Evolutionary conservation across 2,329 filamentous ascomycete species (phyloP), one percentile per base, ranked within the genome.

Genomic region (Exophiala oligosperma): DNA sequence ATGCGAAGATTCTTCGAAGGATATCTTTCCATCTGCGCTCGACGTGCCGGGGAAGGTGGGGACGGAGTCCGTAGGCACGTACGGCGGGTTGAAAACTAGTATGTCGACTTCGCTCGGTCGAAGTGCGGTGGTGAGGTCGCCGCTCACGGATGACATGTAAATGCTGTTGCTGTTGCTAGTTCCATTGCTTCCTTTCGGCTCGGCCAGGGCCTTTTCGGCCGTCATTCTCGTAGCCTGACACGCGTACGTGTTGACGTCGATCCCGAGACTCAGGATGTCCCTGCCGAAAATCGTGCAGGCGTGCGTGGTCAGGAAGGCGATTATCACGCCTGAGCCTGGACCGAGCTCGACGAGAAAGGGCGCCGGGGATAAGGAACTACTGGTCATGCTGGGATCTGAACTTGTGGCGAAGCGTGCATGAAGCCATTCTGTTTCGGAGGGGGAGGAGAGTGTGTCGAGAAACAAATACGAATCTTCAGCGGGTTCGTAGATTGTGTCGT

Each of bases 391-490:
- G 32, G 32, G 8, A 35, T 35, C 32, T 35, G 6, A 11, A 11
- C 6, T 9, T 9, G 32, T 11, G 9, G 7, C 9, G 70, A 96
- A 95, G 44, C 83, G 84, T 4, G 74, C 57, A 17, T 79, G 78
- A 21, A 97, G 84, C 73, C 91, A 96, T 24, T 76, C 66, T 3
- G 79, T 84, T 74, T 96, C 91, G 1, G 82, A 72, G 0, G 79
- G 59, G 1, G 87, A 88, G 0, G 92, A 93, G 46, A 99, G 82
- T 0, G 92, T 96, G 76, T 99, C 93, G 29, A 99, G 84, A 49
- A 99, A 83, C 46, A 99, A 84, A 71, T 91, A 99, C 4, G 92
- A 97, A 77, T 99, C 94, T 75, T 99, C 94, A 9, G 93, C 89
- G 37, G 94, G 94, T 71, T 97, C 92, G 76, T 99, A 99, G 66